Evolutionary conservation across 225 moss, liverwort and hornwort genomes (phyloP).

Genomic region (Antitrichia curtipendula): DNA sequence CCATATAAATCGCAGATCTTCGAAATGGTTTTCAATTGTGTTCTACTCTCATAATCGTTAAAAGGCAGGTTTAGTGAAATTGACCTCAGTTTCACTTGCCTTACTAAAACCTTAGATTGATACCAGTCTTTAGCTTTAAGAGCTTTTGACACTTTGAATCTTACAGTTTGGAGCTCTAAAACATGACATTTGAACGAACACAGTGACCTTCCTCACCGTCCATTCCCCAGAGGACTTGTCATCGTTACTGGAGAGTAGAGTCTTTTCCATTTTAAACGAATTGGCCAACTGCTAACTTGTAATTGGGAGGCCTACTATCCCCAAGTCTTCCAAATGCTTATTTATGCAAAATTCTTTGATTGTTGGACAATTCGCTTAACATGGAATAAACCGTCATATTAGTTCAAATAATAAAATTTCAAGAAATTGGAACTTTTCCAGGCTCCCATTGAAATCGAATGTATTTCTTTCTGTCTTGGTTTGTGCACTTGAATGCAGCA

Average conservation of each 20-base stretch:
- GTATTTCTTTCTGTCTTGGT: background rate
- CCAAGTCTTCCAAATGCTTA: background rate
- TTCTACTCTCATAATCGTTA: background rate
- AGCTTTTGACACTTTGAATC: too few relatives aligned
- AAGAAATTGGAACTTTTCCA: background rate
- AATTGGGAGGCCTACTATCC: background rate
- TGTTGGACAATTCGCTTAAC: background rate
- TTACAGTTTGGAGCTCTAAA: background rate
- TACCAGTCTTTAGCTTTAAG: too few relatives aligned
- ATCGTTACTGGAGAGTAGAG: background rate
- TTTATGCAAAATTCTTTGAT: background rate
- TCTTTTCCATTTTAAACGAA: background rate
- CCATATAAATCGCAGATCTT: background rate
- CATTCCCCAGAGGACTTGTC: background rate
- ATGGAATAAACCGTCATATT: background rate
- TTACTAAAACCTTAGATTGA: background rate
- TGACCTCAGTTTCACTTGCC: background rate
- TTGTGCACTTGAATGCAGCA: background rate
- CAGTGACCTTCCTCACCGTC: background rate
- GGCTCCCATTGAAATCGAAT: background rate
- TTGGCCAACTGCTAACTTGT: background rate
- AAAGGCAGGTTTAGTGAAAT: background rate
- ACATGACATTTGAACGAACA: background rate
- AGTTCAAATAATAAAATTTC: background rate
- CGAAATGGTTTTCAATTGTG: background rate